phyloP scores from a whole-genome alignment of 352 stramenopile genomes.

The Chrysophaeum taylorii region DNA sequence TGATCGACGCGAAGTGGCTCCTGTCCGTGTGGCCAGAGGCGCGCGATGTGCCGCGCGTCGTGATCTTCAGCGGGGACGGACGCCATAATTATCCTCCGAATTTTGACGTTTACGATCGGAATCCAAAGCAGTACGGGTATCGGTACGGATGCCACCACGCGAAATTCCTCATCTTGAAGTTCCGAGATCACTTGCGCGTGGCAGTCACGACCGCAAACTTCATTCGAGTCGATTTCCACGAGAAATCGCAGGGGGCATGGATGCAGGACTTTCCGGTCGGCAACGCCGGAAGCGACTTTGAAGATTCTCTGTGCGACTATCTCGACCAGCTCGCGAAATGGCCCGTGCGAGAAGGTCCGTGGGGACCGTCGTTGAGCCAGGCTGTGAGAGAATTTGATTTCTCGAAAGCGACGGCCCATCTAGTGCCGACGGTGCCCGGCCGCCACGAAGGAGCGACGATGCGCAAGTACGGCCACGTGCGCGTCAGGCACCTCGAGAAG shows the following conservation, averaged over 20 bases:
- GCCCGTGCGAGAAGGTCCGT: no score
- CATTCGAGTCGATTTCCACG: neutral
- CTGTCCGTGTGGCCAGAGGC: neutral
- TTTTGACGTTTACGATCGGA: neutral
- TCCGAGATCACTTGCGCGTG: neutral
- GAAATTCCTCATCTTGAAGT: neutral
- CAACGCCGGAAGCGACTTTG: neutral
- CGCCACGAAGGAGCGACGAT: no score
- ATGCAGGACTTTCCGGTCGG: neutral
- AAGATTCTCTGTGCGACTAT: neutral
- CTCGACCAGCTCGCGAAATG: neutral
- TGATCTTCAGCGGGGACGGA: neutral
- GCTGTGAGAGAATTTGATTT: no score
- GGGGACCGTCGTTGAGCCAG: no score
- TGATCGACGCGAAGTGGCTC: neutral
- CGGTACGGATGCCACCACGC: neutral
- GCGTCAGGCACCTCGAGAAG: no score
- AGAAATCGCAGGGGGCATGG: neutral
- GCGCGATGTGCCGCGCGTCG: neutral
- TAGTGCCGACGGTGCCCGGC: no score
- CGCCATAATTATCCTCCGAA: neutral
- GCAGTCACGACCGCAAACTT: neutral
- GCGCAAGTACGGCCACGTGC: no score
- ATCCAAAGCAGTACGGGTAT: neutral
- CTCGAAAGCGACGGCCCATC: no score